These are phyloP conservation scores for Omphalotus olearius DNA, from an alignment of 1,284 basidiomycete species.

Conservation along the genomic window DNA sequence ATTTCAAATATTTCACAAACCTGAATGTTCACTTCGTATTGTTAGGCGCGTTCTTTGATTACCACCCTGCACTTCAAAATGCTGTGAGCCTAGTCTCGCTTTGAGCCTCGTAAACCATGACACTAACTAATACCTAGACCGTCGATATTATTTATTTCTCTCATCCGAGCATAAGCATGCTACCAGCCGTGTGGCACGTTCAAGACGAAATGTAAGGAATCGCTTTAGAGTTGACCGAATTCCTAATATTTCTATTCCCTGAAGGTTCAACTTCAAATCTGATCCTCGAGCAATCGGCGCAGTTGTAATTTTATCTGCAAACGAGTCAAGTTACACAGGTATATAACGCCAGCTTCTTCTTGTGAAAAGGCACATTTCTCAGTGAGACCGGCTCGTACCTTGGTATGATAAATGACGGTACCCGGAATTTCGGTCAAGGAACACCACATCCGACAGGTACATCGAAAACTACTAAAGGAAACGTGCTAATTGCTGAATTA, in stretches of 20 bases:
- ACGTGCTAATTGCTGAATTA: neutral
- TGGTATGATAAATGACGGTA: constrained; percentile 38
- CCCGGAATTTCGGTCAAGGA: constrained; percentile 52
- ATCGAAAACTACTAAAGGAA: constrained; percentile 4
- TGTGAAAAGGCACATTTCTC: neutral
- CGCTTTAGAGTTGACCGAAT: neutral
- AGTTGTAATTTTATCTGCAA: constrained; percentile 60
- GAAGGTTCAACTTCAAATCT: constrained; percentile 74
- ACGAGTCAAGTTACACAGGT: constrained; percentile 67
- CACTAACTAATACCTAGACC: constrained; percentile 36
- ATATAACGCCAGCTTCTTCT: constrained; percentile 16
- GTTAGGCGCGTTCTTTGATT: constrained; percentile 68
- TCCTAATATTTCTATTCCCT: neutral
- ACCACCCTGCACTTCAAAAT: constrained; percentile 65
- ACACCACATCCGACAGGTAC: constrained; percentile 60
- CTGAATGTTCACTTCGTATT: neutral
- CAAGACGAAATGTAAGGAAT: constrained; percentile 52
- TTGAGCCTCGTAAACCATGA: neutral
- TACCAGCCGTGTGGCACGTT: constrained; percentile 63
- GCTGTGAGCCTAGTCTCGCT: constrained; percentile 39
- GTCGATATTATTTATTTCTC: constrained; percentile 56
- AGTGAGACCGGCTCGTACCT: neutral
- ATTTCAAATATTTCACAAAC: neutral
- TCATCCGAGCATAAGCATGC: constrained; percentile 63
- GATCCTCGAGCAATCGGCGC: constrained; percentile 70